Conservation (phyloP, 2,329 filamentous ascomycete genomes). For the Drechslera avenae region DNA sequence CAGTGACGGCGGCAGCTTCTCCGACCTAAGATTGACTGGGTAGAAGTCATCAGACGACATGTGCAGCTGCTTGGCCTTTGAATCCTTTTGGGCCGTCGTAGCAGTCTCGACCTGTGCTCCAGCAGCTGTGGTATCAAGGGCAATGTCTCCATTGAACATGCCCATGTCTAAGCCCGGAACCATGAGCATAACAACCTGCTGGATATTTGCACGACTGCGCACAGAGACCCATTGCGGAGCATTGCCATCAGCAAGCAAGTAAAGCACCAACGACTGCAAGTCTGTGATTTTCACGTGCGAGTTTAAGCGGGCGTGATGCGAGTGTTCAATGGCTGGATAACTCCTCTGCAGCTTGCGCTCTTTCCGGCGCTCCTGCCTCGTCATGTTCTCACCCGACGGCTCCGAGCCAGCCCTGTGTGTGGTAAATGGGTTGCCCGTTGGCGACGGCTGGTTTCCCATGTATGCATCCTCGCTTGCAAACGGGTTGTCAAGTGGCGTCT, state of each 20-base stretch:
- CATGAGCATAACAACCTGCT: constrained; percentile 87
- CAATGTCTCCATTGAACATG: constrained; percentile 73
- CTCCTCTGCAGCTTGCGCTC: constrained; percentile 40
- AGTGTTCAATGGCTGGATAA: constrained; percentile 56
- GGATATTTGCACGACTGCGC: constrained; percentile 60
- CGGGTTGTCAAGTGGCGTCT: constrained; percentile 17
- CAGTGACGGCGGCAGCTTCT: constrained; percentile 50
- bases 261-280: constrained; percentile 62
- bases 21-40: constrained; percentile 50
- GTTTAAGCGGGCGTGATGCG: constrained; percentile 59
- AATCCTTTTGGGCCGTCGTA: constrained; percentile 10
- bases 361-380: constrained; percentile 33
- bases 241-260: constrained; percentile 63
- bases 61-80: constrained; percentile 36
- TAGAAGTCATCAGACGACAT: constrained; percentile 58
- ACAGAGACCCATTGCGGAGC: constrained; percentile 69
- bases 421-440: constrained; percentile 27
- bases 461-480: constrained; percentile 21
- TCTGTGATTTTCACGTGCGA: constrained; percentile 63
- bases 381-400: constrained; percentile 10
- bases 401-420: constrained; percentile 11
- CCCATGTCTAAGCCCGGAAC: constrained; percentile 87
- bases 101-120: constrained; percentile 18
- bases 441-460: constrained; percentile 10
- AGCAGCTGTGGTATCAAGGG: constrained; percentile 18